These are phyloP conservation scores for Trifolium pratense DNA, from an alignment of 306 rosid genomes.

Conservation along the genomic window DNA sequence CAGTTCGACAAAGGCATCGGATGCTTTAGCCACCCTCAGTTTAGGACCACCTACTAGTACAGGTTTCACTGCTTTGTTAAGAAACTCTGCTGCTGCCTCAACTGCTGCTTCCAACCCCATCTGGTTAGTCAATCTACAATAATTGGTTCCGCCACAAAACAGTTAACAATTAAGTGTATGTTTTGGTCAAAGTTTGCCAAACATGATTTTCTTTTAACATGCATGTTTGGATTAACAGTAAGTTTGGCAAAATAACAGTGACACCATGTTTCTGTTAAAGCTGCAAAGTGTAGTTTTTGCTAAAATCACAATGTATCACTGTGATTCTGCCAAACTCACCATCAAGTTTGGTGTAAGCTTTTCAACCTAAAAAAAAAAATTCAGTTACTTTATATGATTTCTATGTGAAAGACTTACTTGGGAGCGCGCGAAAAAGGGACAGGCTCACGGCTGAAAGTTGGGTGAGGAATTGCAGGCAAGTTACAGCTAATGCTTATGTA, in stretches of 20 bases:
- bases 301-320: background rate
- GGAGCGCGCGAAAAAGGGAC: conserved; percentile 72
- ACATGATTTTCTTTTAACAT: background rate
- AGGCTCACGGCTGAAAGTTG: conserved; percentile 74
- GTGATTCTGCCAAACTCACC: background rate
- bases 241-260: background rate
- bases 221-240: background rate
- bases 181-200: background rate
- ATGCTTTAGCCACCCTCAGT: conserved; percentile 66
- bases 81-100: conserved; percentile 72
- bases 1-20: conserved; percentile 74
- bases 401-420: conserved; percentile 40
- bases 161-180: background rate
- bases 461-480: conserved; percentile 77
- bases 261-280: background rate
- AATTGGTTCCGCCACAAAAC: background rate
- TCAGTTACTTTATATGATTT: background rate
- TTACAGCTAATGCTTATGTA: conserved; percentile 86
- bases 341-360: background rate
- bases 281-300: background rate
- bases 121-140: conserved; percentile 61
- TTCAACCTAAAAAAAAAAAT: background rate
- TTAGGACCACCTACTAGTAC: conserved; percentile 86
- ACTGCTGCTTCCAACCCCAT: conserved; percentile 85
- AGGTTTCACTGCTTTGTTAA: conserved; percentile 85